phyloP scores from a whole-genome alignment of 202 grass and related monocot species.

The Bolboschoenoplectus hybrid region DNA sequence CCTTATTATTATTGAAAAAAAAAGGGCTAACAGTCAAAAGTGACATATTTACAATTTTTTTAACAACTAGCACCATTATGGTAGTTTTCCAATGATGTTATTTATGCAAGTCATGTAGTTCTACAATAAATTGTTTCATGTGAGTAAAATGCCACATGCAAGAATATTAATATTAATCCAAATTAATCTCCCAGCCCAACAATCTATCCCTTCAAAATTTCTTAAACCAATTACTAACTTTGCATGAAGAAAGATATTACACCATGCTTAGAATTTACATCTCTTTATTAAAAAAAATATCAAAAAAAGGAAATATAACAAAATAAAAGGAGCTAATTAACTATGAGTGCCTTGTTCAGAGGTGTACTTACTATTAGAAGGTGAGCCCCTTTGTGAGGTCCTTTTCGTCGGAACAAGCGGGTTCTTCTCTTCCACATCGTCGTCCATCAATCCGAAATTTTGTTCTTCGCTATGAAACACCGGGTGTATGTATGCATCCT shows the following conservation, averaged over 20 bases:
- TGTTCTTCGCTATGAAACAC: slow-evolving; percentile 61
- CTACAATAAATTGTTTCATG: background rate
- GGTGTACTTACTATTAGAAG: slow-evolving; percentile 56
- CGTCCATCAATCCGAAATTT: slow-evolving; percentile 36
- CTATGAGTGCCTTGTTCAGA: slow-evolving; percentile 54
- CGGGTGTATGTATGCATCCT: slow-evolving; percentile 84
- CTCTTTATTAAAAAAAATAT: background rate
- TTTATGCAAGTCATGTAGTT: too few relatives aligned
- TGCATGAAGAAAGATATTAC: background rate
- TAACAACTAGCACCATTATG: too few relatives aligned
- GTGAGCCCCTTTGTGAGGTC: slow-evolving; percentile 56
- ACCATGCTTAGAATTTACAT: slow-evolving; percentile 14
- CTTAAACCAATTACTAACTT: background rate
- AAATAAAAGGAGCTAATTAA: slow-evolving; percentile 12
- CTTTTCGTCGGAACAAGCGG: slow-evolving; percentile 61
- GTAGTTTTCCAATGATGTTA: too few relatives aligned
- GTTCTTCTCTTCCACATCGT: slow-evolving; percentile 71
- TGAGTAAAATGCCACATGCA: background rate
- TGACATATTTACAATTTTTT: too few relatives aligned
- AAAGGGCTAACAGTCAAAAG: too few relatives aligned
- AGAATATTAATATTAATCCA: too few relatives aligned
- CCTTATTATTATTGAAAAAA: too few relatives aligned
- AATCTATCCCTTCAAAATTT: background rate
- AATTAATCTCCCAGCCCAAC: background rate
- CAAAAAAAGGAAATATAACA: slow-evolving; percentile 3